Percentiles rank a stretch among this genome's conserved stretches.
Evolutionary conservation across 2,329 filamentous ascomycete species (phyloP).

Genomic region (Diaporthe citri): DNA sequence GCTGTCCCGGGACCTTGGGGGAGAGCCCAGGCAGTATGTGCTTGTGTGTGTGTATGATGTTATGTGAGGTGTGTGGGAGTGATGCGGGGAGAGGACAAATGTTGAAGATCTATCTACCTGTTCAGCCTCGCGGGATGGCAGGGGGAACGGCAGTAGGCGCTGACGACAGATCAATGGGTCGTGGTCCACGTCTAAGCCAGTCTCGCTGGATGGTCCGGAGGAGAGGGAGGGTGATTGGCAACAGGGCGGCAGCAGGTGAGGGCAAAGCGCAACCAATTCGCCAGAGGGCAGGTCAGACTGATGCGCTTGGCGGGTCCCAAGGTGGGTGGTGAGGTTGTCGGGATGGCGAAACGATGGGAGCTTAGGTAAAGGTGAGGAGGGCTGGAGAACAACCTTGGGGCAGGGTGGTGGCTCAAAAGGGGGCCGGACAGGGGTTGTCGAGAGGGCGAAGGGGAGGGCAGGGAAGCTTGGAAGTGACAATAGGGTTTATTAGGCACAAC

Average conservation of each 20-base stretch:
- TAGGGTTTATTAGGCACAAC: conserved; percentile 28
- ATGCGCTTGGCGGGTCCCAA: conserved; percentile 35
- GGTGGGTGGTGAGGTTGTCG: conserved; percentile 32
- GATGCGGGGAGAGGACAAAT: conserved; percentile 34
- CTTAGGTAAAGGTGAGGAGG: conserved; percentile 38
- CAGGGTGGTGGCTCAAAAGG: conserved; percentile 38
- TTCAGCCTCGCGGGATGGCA: conserved; percentile 40
- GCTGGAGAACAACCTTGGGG: conserved; percentile 33
- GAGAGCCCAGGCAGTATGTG: neutral
- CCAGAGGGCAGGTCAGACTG: conserved; percentile 21
- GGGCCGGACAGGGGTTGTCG: conserved; percentile 39
- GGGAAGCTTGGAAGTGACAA: conserved; percentile 32
- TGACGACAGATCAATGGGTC: conserved; percentile 39
- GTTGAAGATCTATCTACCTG: conserved; percentile 41
- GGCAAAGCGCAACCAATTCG: conserved; percentile 35
- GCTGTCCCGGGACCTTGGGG: conserved; percentile 9
- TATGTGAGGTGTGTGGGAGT: conserved; percentile 11
- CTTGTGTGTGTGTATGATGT: neutral
- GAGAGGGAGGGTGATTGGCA: conserved; percentile 27
- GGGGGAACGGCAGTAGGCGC: conserved; percentile 39
- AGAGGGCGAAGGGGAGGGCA: conserved; percentile 17
- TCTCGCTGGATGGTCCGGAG: conserved; percentile 35
- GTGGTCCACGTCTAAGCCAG: conserved; percentile 39
- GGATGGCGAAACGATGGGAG: conserved; percentile 35
- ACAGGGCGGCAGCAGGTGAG: conserved; percentile 25